Conservation (phyloP, 1,139 yeast genomes). For the Yamadazyma triangularis region DNA sequence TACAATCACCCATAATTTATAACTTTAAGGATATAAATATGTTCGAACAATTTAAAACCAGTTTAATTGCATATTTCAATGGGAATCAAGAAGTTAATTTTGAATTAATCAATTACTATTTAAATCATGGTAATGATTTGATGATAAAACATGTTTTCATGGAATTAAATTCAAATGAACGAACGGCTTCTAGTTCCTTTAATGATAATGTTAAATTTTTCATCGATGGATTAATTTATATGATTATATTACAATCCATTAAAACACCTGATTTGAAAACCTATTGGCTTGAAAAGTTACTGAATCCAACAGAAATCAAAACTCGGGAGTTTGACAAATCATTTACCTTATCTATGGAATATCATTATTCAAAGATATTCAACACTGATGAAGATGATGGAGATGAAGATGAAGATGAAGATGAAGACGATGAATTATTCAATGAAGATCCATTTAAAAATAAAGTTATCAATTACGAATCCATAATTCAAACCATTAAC, state of each 20-base stretch:
- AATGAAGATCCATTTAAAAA: constrained; percentile 1
- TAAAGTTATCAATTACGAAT: not conserved
- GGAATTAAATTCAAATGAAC: constrained; percentile 12
- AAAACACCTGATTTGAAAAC: constrained; percentile 16
- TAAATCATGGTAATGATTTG: constrained; percentile 3
- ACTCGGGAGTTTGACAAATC: constrained; percentile 1
- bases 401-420: constrained; percentile 6
- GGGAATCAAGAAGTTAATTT: constrained; percentile 7
- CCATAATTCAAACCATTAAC: not conserved
- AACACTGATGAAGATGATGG: constrained; percentile 11
- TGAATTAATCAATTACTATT: constrained; percentile 7
- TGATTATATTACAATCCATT: constrained; percentile 17
- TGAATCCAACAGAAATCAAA: constrained; percentile 1
- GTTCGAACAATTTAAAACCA: constrained; percentile 10
- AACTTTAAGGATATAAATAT: constrained; percentile 2
- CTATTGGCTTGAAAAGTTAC: constrained; percentile 19
- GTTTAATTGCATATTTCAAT: constrained; percentile 10
- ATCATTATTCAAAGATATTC: constrained; percentile 18
- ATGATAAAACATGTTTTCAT: constrained; percentile 6
- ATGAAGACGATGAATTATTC: constrained; percentile 8
- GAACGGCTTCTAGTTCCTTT: constrained; percentile 15
- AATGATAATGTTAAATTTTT: constrained; percentile 26
- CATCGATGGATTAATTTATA: constrained; percentile 22
- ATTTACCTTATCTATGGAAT: constrained; percentile 12
- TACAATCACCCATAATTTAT: not conserved